Base-by-base conservation (phyloP, 2,329 filamentous ascomycete genomes). In the Aspergillus pseudoterreus region DNA sequence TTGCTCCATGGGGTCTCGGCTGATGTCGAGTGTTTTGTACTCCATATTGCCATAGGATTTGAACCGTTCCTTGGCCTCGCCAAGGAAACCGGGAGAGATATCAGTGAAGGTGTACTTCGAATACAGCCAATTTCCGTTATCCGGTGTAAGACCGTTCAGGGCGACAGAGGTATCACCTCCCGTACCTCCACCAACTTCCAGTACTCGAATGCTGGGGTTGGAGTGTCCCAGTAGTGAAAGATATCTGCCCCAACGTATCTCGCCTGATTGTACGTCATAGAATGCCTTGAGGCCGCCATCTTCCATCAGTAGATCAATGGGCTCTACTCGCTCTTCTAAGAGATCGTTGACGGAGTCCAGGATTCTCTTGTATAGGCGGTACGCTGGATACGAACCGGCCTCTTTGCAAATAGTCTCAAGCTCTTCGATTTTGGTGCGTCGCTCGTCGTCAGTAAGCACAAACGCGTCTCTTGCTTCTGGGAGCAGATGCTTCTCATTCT, bases 1-100 rank as follows among this genome's bases (percentile, higher is more conserved):
- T 42, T 72, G 69, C 8, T 56, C 54, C 2, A 15, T 22, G 0
- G 64, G 63, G 33, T 67, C 59, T 8, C 59, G 54, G n/a, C 55
- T 59, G 17, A 70, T 64, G 45, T 72, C 68, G 4, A 70, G 57
- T 0, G 57, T 59, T 2, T 56, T 50, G 43, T 64, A 72, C 21
- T 63, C 57, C 9, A 72, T 63, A 2, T 59, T 56, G 3, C 48
- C 36, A 44, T 60, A 63, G 1, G 42, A 24, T 1, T 43, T 47
- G 43, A 66, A 65, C 1, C 55, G 56, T n/a, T 63, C 55, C 15
- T 60, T 58, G 0, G 64, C 64, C 14, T 56, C 55, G 17, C 57
- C 51, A 8, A 69, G 62, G 30, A 68, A 68, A 0, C 58, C 66
- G 6, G 61, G 49, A 0, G 65, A 67, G 11, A 69, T 60, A 46